Evolutionary conservation across 2,329 filamentous ascomycete species (phyloP).

Genomic region (Dothidotthia symphoricarpi): DNA sequence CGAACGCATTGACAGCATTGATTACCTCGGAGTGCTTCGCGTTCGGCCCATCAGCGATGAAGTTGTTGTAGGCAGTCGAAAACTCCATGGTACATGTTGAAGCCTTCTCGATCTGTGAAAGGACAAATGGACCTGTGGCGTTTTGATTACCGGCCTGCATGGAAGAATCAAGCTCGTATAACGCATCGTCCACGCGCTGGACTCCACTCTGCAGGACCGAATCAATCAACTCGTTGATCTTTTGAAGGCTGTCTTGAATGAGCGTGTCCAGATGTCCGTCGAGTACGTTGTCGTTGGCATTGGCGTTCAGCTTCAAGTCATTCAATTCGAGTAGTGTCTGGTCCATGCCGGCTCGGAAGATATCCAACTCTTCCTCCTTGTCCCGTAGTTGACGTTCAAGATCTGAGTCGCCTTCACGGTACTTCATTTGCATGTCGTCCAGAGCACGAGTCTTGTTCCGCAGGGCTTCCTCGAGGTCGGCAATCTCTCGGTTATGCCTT

Average conservation of each 20-base stretch:
- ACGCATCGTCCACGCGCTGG: conserved; percentile 88
- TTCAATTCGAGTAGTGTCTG: conserved; percentile 91
- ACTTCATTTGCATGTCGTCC: conserved; percentile 76
- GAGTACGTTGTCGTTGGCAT: conserved; percentile 72
- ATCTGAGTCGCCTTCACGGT: conserved; percentile 78
- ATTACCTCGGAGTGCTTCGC: conserved; percentile 88
- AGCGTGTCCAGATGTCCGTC: conserved; percentile 91
- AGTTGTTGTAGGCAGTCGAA: conserved; percentile 96
- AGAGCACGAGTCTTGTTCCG: conserved; percentile 81
- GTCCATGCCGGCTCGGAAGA: conserved; percentile 98
- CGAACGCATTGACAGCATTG: conserved; percentile 84
- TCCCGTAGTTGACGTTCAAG: conserved; percentile 82
- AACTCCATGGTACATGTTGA: conserved; percentile 94
- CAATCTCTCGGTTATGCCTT: conserved; percentile 96
- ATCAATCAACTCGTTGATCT: conserved; percentile 97
- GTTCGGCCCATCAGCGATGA: conserved; percentile 93
- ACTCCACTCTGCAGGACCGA: conserved; percentile 92
- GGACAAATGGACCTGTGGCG: conserved; percentile 87
- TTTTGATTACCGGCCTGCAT: conserved; percentile 99
- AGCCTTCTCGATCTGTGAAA: conserved; percentile 97
- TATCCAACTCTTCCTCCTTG: conserved; percentile 96
- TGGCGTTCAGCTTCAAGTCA: conserved; percentile 65
- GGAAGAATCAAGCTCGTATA: conserved; percentile 94
- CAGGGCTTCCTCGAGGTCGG: conserved; percentile 90
- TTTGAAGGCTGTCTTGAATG: conserved; percentile 79